Conservation (phyloP, 2,329 filamentous ascomycete species). For the Didymella keratinophila region DNA sequence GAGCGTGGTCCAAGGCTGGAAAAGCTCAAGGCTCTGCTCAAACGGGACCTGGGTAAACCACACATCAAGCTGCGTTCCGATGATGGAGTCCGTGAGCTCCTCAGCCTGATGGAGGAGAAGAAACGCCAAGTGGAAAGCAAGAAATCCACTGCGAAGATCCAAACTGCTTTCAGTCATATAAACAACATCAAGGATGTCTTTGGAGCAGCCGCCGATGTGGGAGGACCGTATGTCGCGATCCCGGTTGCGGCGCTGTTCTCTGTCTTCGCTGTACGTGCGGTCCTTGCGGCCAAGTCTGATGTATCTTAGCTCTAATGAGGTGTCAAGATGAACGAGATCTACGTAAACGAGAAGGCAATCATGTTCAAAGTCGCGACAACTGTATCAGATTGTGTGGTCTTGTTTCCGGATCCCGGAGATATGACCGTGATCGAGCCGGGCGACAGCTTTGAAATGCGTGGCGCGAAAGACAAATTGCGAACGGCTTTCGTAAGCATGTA, state of each 20-base stretch:
- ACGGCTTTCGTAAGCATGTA: constrained; percentile 25
- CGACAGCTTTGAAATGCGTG: constrained; percentile 26
- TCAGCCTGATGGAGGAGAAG: constrained; percentile 20
- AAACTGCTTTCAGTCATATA: constrained; percentile 24
- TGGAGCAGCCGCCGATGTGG: constrained; percentile 23
- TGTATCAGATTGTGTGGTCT: constrained; percentile 22
- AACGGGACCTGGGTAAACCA: constrained; percentile 23
- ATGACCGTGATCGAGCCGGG: neutral
- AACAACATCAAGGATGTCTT: constrained; percentile 25
- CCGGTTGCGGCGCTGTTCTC: constrained; percentile 28
- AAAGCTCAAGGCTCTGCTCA: constrained; percentile 25
- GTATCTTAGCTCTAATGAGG: neutral
- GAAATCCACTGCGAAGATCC: constrained; percentile 20
- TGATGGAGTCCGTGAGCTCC: constrained; percentile 24
- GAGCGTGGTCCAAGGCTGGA: constrained; percentile 25
- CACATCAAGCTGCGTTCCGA: constrained; percentile 25
- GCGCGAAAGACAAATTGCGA: constrained; percentile 23
- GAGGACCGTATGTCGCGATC: constrained; percentile 29
- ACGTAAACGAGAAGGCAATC: constrained; percentile 19
- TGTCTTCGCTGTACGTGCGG: constrained; percentile 24
- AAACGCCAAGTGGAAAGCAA: constrained; percentile 15
- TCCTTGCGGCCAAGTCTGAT: neutral
- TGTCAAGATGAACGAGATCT: constrained; percentile 24
- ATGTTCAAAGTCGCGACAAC: constrained; percentile 27
- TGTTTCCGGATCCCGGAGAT: constrained; percentile 2